phyloP scores from a whole-genome alignment of 306 rosid species.

The Citrullus colocynthis region DNA sequence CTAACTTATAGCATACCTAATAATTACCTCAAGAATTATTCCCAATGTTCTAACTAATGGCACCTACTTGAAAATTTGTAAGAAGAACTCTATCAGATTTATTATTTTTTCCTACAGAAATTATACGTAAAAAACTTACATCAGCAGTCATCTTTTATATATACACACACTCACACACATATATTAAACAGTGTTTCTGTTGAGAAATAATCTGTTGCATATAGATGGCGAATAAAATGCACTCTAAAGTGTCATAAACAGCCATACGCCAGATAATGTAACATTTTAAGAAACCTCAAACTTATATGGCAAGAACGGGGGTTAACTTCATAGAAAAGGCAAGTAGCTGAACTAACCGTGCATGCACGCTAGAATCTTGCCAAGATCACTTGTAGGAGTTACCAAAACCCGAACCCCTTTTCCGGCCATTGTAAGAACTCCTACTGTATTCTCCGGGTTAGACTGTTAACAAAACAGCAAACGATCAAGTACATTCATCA shows the following conservation, averaged over 20 bases:
- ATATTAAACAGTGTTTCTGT: neutral
- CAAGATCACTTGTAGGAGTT: constrained; percentile 86
- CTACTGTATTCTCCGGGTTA: constrained; percentile 87
- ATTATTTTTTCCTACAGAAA: neutral
- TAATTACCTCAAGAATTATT: neutral
- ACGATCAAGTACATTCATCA: neutral
- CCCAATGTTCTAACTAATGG: neutral
- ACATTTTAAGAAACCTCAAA: neutral
- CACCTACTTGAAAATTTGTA: neutral
- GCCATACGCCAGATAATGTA: neutral
- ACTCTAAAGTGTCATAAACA: neutral
- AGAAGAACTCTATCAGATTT: neutral
- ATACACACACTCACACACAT: too few relatives aligned
- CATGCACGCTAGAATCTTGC: constrained; percentile 88
- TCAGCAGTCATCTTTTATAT: neutral
- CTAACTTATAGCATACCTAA: neutral
- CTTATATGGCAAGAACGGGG: too few relatives aligned
- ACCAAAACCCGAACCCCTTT: constrained; percentile 87
- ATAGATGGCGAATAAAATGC: neutral
- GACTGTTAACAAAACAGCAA: constrained; percentile 26
- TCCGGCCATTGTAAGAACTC: constrained; percentile 89
- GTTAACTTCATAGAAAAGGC: neutral
- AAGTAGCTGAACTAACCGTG: constrained; percentile 50
- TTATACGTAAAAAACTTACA: neutral
- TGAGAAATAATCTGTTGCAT: neutral